A percentile compares a stretch with the other conserved stretches of the same genome.
Evolutionary conservation across 306 rosid genomes (phyloP).

Genomic region (Citrullus amarus): DNA sequence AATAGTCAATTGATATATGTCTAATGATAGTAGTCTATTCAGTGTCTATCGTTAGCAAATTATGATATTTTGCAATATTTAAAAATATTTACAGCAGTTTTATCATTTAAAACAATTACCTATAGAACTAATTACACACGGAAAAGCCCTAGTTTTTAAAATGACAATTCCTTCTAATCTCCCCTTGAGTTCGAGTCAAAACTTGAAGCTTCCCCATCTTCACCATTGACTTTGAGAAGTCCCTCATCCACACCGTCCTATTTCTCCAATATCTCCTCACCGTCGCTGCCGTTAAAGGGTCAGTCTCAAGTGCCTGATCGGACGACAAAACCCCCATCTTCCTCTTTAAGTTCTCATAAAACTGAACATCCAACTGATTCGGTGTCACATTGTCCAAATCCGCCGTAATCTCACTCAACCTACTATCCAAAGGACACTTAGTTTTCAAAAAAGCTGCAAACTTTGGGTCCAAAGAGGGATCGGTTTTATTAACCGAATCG

Average conservation of each 20-base stretch:
- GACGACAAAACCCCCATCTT: constrained; percentile 8
- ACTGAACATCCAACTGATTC: constrained; percentile 1
- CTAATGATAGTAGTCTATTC: no score
- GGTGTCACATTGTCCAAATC: constrained; percentile 6
- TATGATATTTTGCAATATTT: no score
- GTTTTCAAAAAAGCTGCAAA: constrained; percentile 1
- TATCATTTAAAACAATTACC: no score
- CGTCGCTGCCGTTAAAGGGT: constrained; percentile 3
- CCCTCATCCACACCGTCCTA: constrained; percentile 2
- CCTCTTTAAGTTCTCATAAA: not conserved
- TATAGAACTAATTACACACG: not conserved
- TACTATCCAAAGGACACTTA: not conserved
- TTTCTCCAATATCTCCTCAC: not conserved
- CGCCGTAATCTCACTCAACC: not conserved
- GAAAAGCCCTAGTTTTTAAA: not conserved
- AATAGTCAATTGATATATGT: no score
- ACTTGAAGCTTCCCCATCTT: constrained; percentile 7
- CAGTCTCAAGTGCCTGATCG: not conserved
- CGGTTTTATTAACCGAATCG: not conserved
- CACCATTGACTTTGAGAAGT: constrained; percentile 12
- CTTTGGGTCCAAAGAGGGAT: constrained; percentile 5
- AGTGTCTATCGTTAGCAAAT: no score
- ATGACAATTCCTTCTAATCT: constrained; percentile 10
- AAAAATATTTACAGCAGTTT: no score
- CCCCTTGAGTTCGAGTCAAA: constrained; percentile 4